Percentiles rank a stretch among this genome's conserved stretches.
Evolutionary conservation across 202 grass and related monocot genomes (phyloP).

Genomic region (Zoysia matrella): DNA sequence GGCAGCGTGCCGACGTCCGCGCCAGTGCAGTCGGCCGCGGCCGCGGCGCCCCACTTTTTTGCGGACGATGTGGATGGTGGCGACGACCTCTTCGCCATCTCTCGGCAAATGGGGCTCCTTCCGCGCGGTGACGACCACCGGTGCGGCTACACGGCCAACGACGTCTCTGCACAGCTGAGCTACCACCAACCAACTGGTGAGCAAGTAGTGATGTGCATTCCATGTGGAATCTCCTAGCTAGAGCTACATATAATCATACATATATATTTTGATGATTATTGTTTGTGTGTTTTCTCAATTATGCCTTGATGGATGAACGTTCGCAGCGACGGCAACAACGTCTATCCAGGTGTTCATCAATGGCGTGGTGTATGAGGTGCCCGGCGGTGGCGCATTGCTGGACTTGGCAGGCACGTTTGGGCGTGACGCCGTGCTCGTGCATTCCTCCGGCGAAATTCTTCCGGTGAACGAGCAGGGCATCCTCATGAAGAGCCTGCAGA

Average conservation of each 20-base stretch:
- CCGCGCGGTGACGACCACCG: neutral
- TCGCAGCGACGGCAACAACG: conserved; percentile 65
- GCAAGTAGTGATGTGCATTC: conserved; percentile 16
- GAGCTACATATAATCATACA: neutral
- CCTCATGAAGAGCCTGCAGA: conserved; percentile 81
- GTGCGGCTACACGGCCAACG: conserved; percentile 23
- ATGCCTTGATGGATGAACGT: conserved; percentile 1
- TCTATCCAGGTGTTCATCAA: conserved; percentile 90
- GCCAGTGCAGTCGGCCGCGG: conserved; percentile 24
- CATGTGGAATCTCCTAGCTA: conserved; percentile 14
- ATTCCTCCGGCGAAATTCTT: conserved; percentile 67
- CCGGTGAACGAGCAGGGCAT: conserved; percentile 79
- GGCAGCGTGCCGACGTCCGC: neutral
- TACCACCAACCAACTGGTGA: conserved; percentile 54
- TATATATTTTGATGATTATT: conserved; percentile 9
- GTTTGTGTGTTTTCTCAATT: conserved; percentile 26
- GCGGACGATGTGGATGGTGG: conserved; percentile 39
- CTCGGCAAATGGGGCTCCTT: conserved; percentile 72
- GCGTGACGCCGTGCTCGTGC: conserved; percentile 70
- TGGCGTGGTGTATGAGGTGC: conserved; percentile 78
- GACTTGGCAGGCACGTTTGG: conserved; percentile 67
- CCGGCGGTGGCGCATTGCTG: conserved; percentile 28
- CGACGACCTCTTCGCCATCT: conserved; percentile 90
- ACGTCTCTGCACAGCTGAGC: conserved; percentile 33
- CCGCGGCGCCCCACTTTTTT: conserved; percentile 40